Conservation (phyloP, 495 filamentous ascomycete species). For the Aspergillus panamensis region DNA sequence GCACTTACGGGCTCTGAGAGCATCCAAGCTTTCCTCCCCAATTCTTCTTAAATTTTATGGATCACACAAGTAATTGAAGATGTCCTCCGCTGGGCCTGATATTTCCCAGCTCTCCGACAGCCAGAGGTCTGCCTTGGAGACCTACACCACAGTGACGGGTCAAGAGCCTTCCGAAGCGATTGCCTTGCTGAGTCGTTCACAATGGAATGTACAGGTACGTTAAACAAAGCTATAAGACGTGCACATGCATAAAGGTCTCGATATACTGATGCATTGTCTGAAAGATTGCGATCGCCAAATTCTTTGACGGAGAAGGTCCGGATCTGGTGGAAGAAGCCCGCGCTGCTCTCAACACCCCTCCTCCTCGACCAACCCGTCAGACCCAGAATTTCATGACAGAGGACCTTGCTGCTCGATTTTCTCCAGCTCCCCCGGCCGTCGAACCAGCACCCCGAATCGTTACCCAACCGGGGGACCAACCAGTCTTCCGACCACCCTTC, state of each 20-base stretch:
- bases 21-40: background rate
- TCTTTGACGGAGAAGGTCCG: slow-evolving; percentile 92
- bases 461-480: slow-evolving; percentile 62
- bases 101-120: slow-evolving; percentile 64
- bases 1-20: background rate
- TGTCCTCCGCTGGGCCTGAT: slow-evolving; percentile 52
- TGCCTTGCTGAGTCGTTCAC: slow-evolving; percentile 72
- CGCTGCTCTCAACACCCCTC: slow-evolving; percentile 56
- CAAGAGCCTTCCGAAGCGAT: slow-evolving; percentile 76
- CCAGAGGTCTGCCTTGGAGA: slow-evolving; percentile 79
- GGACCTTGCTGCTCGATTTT: slow-evolving; percentile 51
- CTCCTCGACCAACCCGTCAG: slow-evolving; percentile 53
- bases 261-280: slow-evolving; percentile 1
- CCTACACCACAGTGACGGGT: slow-evolving; percentile 83
- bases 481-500: slow-evolving; percentile 64
- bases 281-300: slow-evolving; percentile 91
- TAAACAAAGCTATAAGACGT: background rate
- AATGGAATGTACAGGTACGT: slow-evolving; percentile 91
- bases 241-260: background rate
- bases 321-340: slow-evolving; percentile 77
- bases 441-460: slow-evolving; percentile 74
- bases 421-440: slow-evolving; percentile 27
- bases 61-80: slow-evolving; percentile 23
- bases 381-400: slow-evolving; percentile 54
- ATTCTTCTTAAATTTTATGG: slow-evolving; percentile 18